phyloP scores from a whole-genome alignment of 768 basidiomycete genomes.

The Pulveroboletus sp. region DNA sequence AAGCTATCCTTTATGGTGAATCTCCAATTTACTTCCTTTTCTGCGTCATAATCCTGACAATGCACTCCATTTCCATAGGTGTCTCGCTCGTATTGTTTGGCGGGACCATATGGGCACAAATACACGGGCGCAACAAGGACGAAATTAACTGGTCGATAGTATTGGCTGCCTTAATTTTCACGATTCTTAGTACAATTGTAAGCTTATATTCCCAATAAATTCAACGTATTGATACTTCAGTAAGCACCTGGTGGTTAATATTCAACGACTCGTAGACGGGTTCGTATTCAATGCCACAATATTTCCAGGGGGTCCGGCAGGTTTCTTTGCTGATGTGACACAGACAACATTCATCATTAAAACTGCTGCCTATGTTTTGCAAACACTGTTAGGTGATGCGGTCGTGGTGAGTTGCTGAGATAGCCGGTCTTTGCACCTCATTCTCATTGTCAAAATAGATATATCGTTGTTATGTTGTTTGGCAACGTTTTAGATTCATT shows the following conservation, averaged over 20 bases:
- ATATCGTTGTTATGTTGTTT: constrained; percentile 24
- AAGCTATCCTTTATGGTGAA: constrained; percentile 24
- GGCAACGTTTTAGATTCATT: constrained; percentile 14
- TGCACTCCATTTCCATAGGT: constrained; percentile 2
- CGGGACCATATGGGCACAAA: constrained; percentile 25
- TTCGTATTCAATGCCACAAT: constrained; percentile 20
- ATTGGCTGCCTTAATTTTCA: constrained; percentile 20
- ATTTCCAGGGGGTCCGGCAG: constrained; percentile 24
- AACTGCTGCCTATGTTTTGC: constrained; percentile 23
- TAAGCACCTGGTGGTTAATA: constrained; percentile 24
- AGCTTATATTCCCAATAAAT: background rate
- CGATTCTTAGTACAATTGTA: constrained; percentile 20
- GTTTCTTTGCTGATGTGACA: constrained; percentile 28
- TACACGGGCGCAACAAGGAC: constrained; percentile 9
- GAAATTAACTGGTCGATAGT: constrained; percentile 23
- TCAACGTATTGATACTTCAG: background rate
- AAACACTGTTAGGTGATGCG: constrained; percentile 22
- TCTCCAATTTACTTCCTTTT: no score
- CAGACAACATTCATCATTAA: constrained; percentile 32
- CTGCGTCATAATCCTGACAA: background rate
- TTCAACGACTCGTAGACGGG: constrained; percentile 24
- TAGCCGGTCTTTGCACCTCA: background rate
- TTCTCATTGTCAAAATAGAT: constrained; percentile 7
- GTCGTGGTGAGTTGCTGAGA: constrained; percentile 8
- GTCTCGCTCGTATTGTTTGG: constrained; percentile 21